Percentiles rank a stretch among this genome's conserved stretches.
Evolutionary conservation across 345 rosid genomes (phyloP).

Genomic region (Hevea brasiliensis): DNA sequence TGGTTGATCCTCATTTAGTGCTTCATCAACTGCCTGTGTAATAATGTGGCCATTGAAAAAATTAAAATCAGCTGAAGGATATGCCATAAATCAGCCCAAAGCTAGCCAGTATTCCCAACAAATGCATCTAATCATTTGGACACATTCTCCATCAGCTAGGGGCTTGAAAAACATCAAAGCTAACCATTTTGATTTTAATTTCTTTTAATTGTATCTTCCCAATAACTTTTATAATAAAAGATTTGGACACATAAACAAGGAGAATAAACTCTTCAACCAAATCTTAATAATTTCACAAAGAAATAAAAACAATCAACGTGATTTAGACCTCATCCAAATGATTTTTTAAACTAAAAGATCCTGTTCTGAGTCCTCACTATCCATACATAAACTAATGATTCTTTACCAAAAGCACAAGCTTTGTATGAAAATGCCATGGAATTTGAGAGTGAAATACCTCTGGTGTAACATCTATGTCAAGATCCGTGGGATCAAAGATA

Average conservation of each 20-base stretch:
- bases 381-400: not conserved
- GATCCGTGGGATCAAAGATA: slow-evolving; percentile 96
- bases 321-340: not conserved
- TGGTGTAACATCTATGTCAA: slow-evolving; percentile 94
- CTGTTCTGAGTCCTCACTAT: not conserved
- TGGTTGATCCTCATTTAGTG: slow-evolving; percentile 59
- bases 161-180: not conserved
- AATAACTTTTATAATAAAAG: not conserved
- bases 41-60: slow-evolving; percentile 3
- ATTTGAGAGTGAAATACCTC: slow-evolving; percentile 50
- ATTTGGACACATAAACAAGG: not conserved
- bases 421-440: not conserved
- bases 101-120: not conserved
- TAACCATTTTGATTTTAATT: not conserved
- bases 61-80: not conserved
- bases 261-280: too few relatives aligned
- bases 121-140: not conserved
- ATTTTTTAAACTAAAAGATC: not conserved
- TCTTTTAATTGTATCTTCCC: not conserved
- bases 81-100: not conserved
- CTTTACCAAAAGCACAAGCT: not conserved
- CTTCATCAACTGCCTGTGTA: slow-evolving; percentile 74
- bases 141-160: not conserved
- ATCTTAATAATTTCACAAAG: too few relatives aligned
- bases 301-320: too few relatives aligned